These are phyloP conservation scores for Trichosanthes cucumerina DNA, from an alignment of 306 rosid genomes.

Conservation along the genomic window DNA sequence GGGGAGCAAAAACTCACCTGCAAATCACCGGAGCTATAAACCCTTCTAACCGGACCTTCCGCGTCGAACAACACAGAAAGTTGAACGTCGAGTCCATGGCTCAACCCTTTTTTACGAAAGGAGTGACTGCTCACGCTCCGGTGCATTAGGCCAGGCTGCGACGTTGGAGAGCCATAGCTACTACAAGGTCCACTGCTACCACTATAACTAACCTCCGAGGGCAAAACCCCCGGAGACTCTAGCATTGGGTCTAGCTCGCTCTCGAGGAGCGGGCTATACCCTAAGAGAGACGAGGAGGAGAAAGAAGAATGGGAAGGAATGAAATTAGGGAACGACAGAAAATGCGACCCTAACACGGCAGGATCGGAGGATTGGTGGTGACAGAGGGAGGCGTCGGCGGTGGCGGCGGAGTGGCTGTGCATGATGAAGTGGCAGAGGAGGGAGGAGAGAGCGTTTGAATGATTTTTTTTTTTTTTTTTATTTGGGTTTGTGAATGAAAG, in stretches of 20 bases:
- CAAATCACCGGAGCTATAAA: conserved; percentile 53
- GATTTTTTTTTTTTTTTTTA: neutral
- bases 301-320: neutral
- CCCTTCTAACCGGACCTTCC: conserved; percentile 42
- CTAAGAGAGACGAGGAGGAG: neutral
- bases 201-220: conserved; percentile 32
- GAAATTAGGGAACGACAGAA: conserved; percentile 9
- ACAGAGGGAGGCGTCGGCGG: neutral
- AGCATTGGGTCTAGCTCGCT: conserved; percentile 22
- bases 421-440: neutral
- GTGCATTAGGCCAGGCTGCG: conserved; percentile 27
- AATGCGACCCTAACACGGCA: neutral
- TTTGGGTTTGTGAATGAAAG: neutral
- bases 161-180: conserved; percentile 51
- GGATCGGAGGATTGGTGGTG: neutral
- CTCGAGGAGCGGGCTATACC: conserved; percentile 9
- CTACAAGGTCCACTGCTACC: conserved; percentile 44
- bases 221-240: conserved; percentile 21
- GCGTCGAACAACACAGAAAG: conserved; percentile 25
- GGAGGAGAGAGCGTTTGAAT: conserved; percentile 1
- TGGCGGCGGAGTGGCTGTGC: neutral
- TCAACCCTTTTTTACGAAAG: conserved; percentile 26
- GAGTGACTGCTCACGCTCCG: conserved; percentile 62
- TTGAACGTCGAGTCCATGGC: conserved; percentile 32
- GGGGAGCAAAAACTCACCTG: conserved; percentile 27